Percentiles rank a stretch among this genome's conserved stretches.
phyloP scores from a whole-genome alignment of 352 stramenopile species.

The Phytophthora pluvialis region DNA sequence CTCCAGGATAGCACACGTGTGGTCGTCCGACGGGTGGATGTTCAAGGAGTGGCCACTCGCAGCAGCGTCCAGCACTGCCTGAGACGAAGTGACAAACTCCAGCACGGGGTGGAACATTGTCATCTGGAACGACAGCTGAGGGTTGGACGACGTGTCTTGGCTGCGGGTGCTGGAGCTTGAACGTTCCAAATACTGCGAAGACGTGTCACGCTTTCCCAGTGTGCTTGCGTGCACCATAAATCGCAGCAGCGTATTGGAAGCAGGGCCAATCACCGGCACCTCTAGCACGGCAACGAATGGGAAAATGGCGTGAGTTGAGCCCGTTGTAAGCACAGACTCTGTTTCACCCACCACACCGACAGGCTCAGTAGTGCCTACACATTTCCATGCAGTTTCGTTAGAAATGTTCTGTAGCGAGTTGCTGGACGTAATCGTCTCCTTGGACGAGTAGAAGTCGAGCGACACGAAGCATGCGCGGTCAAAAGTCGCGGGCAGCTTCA shows the following conservation, averaged over 20 bases:
- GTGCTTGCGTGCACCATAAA: slow-evolving; percentile 88
- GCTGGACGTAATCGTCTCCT: slow-evolving; percentile 61
- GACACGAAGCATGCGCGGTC: slow-evolving; percentile 85
- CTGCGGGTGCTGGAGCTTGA: slow-evolving; percentile 49
- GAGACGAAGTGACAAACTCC: slow-evolving; percentile 88
- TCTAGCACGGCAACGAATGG: slow-evolving; percentile 88
- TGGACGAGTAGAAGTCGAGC: slow-evolving; percentile 84
- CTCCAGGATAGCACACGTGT: slow-evolving; percentile 78
- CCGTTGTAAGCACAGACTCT: slow-evolving; percentile 66
- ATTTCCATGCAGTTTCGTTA: slow-evolving; percentile 77
- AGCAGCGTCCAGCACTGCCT: slow-evolving; percentile 83
- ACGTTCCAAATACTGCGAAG: slow-evolving; percentile 47
- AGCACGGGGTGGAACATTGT: slow-evolving; percentile 87
- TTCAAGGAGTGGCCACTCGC: slow-evolving; percentile 81
- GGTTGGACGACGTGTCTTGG: slow-evolving; percentile 47
- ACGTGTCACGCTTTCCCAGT: slow-evolving; percentile 69
- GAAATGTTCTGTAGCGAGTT: slow-evolving; percentile 60
- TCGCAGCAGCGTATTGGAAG: slow-evolving; percentile 84
- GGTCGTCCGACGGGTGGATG: slow-evolving; percentile 78
- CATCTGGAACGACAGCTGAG: slow-evolving; percentile 81
- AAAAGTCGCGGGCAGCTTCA: slow-evolving; percentile 82
- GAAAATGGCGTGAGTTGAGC: slow-evolving; percentile 68
- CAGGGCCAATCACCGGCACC: slow-evolving; percentile 79
- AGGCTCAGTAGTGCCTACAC: slow-evolving; percentile 81
- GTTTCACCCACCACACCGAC: slow-evolving; percentile 72